Evolutionary conservation across 306 rosid genomes (phyloP), one percentile per base, ranked within the genome.

Genomic region (Quercus variabilis): DNA sequence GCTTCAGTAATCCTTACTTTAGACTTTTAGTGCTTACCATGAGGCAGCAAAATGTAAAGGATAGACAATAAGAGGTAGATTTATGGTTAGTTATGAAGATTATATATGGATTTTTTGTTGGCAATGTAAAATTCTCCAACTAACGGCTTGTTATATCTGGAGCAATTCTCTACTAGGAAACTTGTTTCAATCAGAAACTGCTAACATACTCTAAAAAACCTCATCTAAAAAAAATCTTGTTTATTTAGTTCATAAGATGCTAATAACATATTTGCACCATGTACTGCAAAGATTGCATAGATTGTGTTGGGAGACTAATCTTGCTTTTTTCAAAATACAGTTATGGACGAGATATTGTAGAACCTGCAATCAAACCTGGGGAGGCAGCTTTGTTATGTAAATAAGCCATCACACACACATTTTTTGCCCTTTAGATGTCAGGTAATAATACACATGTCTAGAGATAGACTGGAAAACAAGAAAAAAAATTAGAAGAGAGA

Each of bases 341-440:
- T 77, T 94, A 92, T 69, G 97, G 90, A 33, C 83, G 98, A 75
- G 96, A 94, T 85, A 69, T 83, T 79, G 98, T 92, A 69, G 98
- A 94, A 78, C 97, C 98, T 77, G 94, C 96, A 62, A 77, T 94
- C 80, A 94, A 94, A 85, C 97, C 98, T 20, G 97, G 97, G 72
- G 91, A 94, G 67, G 82, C 88, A 69, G 90, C 90, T 79, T 79
- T 94, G 96, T 97, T 92, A 89, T 54, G 97, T 82, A 26, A 43
- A 25, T 33, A 58, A 18, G 74, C 68, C 76, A 55, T 69, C 12
- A 6, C 5, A 18, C 15, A 18, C 18, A 9, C 71, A 31, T 21
- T 6, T 65, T 31, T 65, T 65, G 5, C 33, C 25, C 25, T 33
- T 31, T 18, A 33, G 5, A 65, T 65, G 25, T 21, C 71, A 28